These are phyloP conservation scores for Nakazawaea ambrosiae DNA, from an alignment of 805 yeast genomes.

Conservation along the genomic window DNA sequence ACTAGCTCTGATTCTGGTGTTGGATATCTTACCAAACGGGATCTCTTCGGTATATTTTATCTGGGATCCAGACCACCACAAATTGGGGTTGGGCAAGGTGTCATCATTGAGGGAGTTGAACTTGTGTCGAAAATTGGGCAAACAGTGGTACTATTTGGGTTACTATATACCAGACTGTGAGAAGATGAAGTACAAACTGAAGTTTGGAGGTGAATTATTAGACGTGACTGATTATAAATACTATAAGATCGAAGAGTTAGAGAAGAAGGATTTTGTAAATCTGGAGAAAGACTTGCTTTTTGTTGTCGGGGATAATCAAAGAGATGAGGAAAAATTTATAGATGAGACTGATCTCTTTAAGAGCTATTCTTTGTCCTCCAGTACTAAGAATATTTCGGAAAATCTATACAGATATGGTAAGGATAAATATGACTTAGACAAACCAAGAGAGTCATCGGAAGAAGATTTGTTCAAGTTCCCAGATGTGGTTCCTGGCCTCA, in stretches of 20 bases:
- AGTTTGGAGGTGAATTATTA: conserved; percentile 69
- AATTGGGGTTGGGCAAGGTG: conserved; percentile 67
- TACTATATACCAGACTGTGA: conserved; percentile 71
- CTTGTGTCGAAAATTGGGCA: conserved; percentile 38
- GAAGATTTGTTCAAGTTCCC: conserved; percentile 22
- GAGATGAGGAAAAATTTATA: conserved; percentile 2
- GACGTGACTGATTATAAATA: conserved; percentile 45
- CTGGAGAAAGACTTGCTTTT: not conserved
- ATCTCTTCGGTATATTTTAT: conserved; percentile 82
- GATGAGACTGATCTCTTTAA: not conserved
- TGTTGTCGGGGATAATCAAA: not conserved
- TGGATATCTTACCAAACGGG: conserved; percentile 71
- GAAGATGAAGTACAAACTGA: conserved; percentile 77
- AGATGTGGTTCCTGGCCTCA: conserved; percentile 40
- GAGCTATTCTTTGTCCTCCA: not conserved
- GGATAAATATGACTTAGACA: not conserved
- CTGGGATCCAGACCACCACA: conserved; percentile 76
- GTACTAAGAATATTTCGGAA: not conserved
- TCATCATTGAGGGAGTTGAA: conserved; percentile 68
- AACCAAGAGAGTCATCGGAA: not conserved
- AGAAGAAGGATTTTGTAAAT: conserved; percentile 13
- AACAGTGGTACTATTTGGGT: conserved; percentile 68
- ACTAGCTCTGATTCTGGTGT: conserved; percentile 67
- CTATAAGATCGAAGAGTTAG: conserved; percentile 28
- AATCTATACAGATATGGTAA: conserved; percentile 27